Evolutionary conservation across 2,329 filamentous ascomycete genomes (phyloP).

Genomic region (Cyphellophora attinorum): DNA sequence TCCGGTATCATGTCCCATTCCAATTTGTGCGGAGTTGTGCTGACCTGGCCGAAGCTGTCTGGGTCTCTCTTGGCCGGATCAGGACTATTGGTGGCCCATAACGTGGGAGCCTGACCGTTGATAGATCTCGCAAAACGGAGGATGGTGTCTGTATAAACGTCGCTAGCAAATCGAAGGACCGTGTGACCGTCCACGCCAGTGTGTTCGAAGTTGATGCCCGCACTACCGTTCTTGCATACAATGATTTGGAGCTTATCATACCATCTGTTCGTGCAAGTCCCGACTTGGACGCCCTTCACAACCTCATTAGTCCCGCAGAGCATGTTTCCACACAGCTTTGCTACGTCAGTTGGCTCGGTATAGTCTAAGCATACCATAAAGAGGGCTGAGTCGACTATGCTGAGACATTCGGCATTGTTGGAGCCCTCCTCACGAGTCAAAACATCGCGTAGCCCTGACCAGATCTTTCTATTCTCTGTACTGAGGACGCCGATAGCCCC

Average conservation of each 20-base stretch:
- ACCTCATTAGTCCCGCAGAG: slow-evolving; percentile 90
- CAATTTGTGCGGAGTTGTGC: slow-evolving; percentile 86
- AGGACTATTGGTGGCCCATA: slow-evolving; percentile 85
- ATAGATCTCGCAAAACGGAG: slow-evolving; percentile 90
- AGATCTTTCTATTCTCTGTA: slow-evolving; percentile 92
- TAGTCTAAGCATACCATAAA: slow-evolving; percentile 92
- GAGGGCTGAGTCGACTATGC: slow-evolving; percentile 86
- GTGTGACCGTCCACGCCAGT: slow-evolving; percentile 97
- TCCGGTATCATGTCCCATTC: slow-evolving; percentile 98
- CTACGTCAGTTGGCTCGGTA: slow-evolving; percentile 69
- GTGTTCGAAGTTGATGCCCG: slow-evolving; percentile 98
- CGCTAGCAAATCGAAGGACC: slow-evolving; percentile 88
- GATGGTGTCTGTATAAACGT: slow-evolving; percentile 96
- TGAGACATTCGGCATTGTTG: slow-evolving; percentile 93
- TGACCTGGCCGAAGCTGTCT: slow-evolving; percentile 83
- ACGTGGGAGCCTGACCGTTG: slow-evolving; percentile 80
- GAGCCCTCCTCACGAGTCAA: slow-evolving; percentile 76
- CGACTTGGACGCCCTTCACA: slow-evolving; percentile 87
- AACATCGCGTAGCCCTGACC: slow-evolving; percentile 84
- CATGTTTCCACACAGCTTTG: slow-evolving; percentile 95
- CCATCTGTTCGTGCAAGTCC: slow-evolving; percentile 96
- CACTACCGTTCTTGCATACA: slow-evolving; percentile 96
- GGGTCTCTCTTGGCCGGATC: slow-evolving; percentile 89
- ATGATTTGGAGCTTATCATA: slow-evolving; percentile 99
- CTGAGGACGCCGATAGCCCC: slow-evolving; percentile 85